These are phyloP conservation scores for Cercospora beticola DNA, from an alignment of 2,329 filamentous ascomycete species.

Conservation along the genomic window DNA sequence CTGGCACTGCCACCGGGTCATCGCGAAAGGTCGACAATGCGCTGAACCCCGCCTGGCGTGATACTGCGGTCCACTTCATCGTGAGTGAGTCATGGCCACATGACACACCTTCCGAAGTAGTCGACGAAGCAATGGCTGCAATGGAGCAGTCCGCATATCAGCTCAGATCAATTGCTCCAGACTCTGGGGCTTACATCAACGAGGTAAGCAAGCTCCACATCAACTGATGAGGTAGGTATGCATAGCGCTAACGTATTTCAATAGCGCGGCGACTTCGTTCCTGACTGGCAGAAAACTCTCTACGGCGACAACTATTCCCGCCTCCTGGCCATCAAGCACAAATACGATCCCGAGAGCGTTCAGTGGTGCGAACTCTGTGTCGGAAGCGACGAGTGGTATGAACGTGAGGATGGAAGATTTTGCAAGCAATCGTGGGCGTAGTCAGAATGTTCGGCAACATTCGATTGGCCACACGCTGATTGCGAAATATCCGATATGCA, in stretches of 20 bases:
- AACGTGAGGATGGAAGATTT: slow-evolving; percentile 5
- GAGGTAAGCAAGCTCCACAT: slow-evolving; percentile 30
- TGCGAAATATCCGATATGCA: too few relatives aligned
- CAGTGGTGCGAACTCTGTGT: slow-evolving; percentile 14
- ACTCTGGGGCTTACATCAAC: slow-evolving; percentile 43
- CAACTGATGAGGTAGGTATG: background rate
- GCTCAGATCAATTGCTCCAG: slow-evolving; percentile 39
- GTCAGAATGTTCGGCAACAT: background rate
- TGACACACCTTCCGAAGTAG: background rate
- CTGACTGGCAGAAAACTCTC: slow-evolving; percentile 16
- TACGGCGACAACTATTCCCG: slow-evolving; percentile 17
- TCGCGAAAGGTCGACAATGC: slow-evolving; percentile 3
- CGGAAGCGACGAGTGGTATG: slow-evolving; percentile 13
- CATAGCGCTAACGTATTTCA: background rate
- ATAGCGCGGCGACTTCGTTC: background rate
- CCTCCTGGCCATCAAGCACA: slow-evolving; percentile 17
- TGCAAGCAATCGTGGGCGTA: slow-evolving; percentile 3
- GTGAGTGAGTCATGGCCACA: background rate
- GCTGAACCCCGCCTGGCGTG: slow-evolving; percentile 9
- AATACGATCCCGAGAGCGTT: slow-evolving; percentile 19
- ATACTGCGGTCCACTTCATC: slow-evolving; percentile 7
- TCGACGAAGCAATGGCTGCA: background rate
- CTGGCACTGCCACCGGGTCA: background rate
- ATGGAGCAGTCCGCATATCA: slow-evolving; percentile 27
- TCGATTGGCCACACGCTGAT: too few relatives aligned